Evolutionary conservation across 345 rosid genomes (phyloP), one percentile per base, ranked within the genome.

Genomic region (Cardiospermum halicacabum): DNA sequence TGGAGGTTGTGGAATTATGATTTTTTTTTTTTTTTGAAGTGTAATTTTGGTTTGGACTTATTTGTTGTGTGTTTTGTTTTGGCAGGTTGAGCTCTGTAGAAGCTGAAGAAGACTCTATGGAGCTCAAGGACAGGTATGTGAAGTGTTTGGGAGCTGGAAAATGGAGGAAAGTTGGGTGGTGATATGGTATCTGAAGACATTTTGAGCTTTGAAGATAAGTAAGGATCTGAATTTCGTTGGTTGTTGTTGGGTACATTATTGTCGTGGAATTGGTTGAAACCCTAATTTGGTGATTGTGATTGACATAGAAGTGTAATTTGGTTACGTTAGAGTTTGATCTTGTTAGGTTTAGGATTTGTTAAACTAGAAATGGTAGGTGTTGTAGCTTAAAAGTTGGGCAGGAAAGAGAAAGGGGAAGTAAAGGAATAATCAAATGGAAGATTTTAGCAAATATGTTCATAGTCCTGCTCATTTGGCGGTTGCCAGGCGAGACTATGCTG

Each of bases 391-490:
- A 39, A 53, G 53, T 11, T 32, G 45, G 71, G 25, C 31, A 9
- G 54, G 47, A 48, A 19, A 64, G 11, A 26, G 58, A 27, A 53
- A 42, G 61, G 27, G 1, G 16, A 66, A 42, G 36, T 37, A 36
- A 45, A 69, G n/a, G 59, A 10, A 69, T 31, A 25, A 58, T 26
- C 43, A 27, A n/a, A 92, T 94, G 99, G 99, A 88, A 66, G 96
- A 91, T 76, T 55, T 76, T 66, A 73, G 89, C 7, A 84, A 77
- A 76, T 95, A 85, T 73, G 72, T 74, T 22, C 96, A 91, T 57
- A 91, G 99, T 81, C 90, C 97, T 73, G 96, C 82, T 4, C 99
- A 91, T 72, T 49, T 80, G 65, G 97, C 99, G 1, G 96, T 91
- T 71, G 88, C 80, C 53, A 83, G 79, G 19, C 89, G 84, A 2